Conservation (phyloP, 371 early-diverging fungal genomes). For the Mortierella sp. region DNA sequence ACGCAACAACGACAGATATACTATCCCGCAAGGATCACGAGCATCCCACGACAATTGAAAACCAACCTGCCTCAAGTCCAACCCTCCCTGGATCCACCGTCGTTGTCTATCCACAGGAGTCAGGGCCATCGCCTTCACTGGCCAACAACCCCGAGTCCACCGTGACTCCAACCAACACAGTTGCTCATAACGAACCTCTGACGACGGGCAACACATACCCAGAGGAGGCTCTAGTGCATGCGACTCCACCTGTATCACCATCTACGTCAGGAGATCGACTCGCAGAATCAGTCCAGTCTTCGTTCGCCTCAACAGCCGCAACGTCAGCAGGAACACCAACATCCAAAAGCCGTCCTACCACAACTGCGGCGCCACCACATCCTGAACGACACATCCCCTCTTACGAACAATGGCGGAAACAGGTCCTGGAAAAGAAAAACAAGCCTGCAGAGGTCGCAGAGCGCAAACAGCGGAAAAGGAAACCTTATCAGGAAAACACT, state of each 20-base stretch:
- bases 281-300: not conserved
- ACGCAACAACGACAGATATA: not conserved
- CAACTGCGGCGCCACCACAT: slow-evolving; percentile 11
- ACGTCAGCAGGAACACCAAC: not conserved
- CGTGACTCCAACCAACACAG: not conserved
- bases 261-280: not conserved
- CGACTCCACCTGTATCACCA: not conserved
- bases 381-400: slow-evolving; percentile 53
- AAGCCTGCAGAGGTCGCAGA: slow-evolving; percentile 35
- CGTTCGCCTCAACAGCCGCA: not conserved
- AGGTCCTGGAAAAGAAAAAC: slow-evolving; percentile 47
- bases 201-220: not conserved
- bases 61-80: slow-evolving; percentile 20
- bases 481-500: slow-evolving; percentile 52
- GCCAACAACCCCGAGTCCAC: not conserved
- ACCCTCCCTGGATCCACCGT: slow-evolving; percentile 31
- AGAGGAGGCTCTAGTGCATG: slow-evolving; percentile 8
- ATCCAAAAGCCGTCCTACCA: not conserved
- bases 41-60: not conserved
- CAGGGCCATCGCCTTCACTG: slow-evolving; percentile 7
- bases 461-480: slow-evolving; percentile 48
- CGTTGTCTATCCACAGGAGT: slow-evolving; percentile 5
- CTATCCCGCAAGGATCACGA: slow-evolving; percentile 2
- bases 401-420: slow-evolving; percentile 58
- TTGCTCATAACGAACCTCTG: not conserved